Base-by-base conservation (phyloP, 2,329 filamentous ascomycete genomes). In the Alternaria sp. region DNA sequence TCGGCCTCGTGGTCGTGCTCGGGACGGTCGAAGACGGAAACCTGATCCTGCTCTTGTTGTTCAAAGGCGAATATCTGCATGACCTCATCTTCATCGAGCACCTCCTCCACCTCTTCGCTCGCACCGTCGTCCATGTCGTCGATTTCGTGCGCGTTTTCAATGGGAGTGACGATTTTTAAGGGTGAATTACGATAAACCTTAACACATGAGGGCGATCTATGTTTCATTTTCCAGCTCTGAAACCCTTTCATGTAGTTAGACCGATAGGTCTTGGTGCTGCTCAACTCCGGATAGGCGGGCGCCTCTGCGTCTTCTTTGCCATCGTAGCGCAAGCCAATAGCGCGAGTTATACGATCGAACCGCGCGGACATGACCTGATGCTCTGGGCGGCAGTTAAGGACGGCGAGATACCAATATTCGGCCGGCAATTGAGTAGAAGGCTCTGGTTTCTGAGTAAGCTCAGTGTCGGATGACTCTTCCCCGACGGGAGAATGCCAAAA, bases 221-320 rank as follows among this genome's bases (percentile, higher is more conserved):
- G 30, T 36, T 34, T 9, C 43, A 36, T n/a, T 14, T 55, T 30
- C 34, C 41, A 16, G 12, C 34, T 34, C 20, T 58, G 59, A 32
- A 56, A 59, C 5, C 36, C 34, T 7, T 38, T 49, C n/a, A 28
- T 41, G 20, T 69, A 63, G 4, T 51, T 30, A 4, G 42, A 42
- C 20, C 62, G 64, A 5, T 59, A 20, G 3, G n/a, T 5, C 3
- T 36, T 42, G 7, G 47, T 14, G 4, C 14, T 11, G 36, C 62
- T 69, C 5, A 69, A 28, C 28, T 63, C 64, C 0, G 53, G 38
- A 32, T 69, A 69, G 3, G 67, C 67, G 0, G 67, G 64, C 16
- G 32, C 38, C 28, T 59, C 54, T 6, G 51, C 22, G 8, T 52
- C 7, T 2, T 60, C 57, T n/a, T 46, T 61, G 14, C 58, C 58